Evolutionary conservation across 2,329 filamentous ascomycete species (phyloP).

Genomic region (Tolypocladium nubicola): DNA sequence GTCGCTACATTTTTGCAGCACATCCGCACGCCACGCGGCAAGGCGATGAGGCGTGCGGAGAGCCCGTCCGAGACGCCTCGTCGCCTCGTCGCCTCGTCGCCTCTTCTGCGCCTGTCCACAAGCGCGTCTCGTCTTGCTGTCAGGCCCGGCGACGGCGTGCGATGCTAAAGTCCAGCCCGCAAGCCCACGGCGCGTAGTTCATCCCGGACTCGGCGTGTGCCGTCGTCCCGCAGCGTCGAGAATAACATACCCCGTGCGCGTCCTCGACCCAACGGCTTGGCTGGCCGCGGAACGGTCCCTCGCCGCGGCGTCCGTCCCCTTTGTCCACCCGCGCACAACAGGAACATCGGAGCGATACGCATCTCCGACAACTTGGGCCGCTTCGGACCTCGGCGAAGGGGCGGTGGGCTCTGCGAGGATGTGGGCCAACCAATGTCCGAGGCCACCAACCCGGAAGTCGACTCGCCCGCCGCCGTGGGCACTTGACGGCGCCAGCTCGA

Average conservation of each 20-base stretch:
- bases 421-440: slow-evolving; percentile 1
- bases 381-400: slow-evolving; percentile 2
- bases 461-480: background rate
- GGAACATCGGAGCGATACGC: background rate
- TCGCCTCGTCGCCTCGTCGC: background rate
- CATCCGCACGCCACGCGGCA: no score
- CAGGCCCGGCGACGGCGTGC: background rate
- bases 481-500: background rate
- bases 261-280: background rate
- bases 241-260: background rate
- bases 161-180: background rate
- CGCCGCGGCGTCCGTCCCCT: background rate
- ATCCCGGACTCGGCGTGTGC: background rate
- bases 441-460: background rate
- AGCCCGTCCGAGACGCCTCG: background rate
- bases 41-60: background rate
- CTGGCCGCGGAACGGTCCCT: background rate
- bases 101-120: background rate
- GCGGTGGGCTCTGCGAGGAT: background rate
- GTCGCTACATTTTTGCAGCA: background rate
- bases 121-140: background rate
- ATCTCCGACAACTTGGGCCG: background rate
- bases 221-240: background rate
- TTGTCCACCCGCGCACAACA: background rate
- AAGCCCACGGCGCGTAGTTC: background rate